Conservation (phyloP, 2,329 filamentous ascomycete species). For the Exophiala lecanii-corni region DNA sequence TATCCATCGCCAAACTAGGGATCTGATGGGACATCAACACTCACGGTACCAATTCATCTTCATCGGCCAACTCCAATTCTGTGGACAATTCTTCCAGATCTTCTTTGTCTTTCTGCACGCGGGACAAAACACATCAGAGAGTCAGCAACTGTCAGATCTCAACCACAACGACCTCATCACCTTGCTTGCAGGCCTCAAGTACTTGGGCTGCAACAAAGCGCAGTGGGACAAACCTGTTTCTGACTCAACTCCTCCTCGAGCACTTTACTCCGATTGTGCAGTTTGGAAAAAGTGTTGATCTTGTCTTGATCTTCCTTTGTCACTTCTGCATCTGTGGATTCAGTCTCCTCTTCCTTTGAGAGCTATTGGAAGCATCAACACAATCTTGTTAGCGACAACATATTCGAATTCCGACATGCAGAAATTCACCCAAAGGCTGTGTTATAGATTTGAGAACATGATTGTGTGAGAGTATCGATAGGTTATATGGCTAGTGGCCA, state of each 20-base stretch:
- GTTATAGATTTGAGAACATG: too few species aligned
- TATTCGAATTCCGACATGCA: too few species aligned
- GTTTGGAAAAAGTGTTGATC: slow-evolving; percentile 94
- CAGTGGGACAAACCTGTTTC: slow-evolving; percentile 62
- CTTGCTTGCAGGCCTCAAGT: too few species aligned
- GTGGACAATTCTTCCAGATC: slow-evolving; percentile 88
- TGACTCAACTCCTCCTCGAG: slow-evolving; percentile 74
- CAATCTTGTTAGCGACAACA: too few species aligned
- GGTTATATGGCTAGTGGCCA: too few species aligned
- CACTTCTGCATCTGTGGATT: slow-evolving; percentile 78
- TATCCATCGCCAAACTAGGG: too few species aligned
- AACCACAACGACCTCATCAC: too few species aligned
- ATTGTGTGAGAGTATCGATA: too few species aligned
- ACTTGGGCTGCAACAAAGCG: too few species aligned
- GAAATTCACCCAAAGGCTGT: too few species aligned
- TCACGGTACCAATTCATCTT: slow-evolving; percentile 89
- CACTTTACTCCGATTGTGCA: slow-evolving; percentile 78
- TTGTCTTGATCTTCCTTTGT: slow-evolving; percentile 96
- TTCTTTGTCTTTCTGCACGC: slow-evolving; percentile 86
- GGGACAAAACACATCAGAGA: slow-evolving; percentile 7
- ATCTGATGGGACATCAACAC: too few species aligned
- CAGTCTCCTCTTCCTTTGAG: slow-evolving; percentile 83
- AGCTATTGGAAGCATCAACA: slow-evolving; percentile 64
- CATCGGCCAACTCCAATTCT: slow-evolving; percentile 87
- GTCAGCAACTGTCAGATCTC: too few species aligned